A percentile compares a stretch with the other conserved stretches of the same genome.
Conservation (phyloP, 2,329 filamentous ascomycete species). For the Fusarium redolens region DNA sequence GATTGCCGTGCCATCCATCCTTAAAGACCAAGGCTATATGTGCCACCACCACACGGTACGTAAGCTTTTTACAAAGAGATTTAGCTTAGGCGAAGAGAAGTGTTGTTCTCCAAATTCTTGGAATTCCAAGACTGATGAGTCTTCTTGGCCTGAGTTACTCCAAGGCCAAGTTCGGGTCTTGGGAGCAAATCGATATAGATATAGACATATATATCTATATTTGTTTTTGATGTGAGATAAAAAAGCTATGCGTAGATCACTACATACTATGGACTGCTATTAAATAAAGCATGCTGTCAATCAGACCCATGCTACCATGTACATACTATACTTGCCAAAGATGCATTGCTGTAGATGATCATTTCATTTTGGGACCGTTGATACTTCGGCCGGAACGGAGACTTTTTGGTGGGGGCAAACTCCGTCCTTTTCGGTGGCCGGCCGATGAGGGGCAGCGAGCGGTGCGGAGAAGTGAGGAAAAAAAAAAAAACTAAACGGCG, state of each 20-base stretch:
- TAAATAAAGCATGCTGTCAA: not conserved
- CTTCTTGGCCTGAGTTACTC: not conserved
- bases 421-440: conserved; percentile 30
- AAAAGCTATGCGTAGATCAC: not conserved
- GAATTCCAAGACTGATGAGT: not conserved
- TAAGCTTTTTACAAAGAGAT: not conserved
- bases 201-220: not conserved
- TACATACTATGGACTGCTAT: not conserved
- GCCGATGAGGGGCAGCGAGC: conserved; percentile 26
- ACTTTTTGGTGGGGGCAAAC: conserved; percentile 14
- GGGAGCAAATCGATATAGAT: not conserved
- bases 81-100: not conserved
- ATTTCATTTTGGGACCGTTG: not conserved
- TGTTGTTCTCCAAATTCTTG: not conserved
- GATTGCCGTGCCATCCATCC: not conserved
- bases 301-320: no score
- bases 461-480: conserved; percentile 32
- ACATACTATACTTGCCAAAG: not conserved
- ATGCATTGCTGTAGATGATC: conserved; percentile 2
- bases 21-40: not conserved
- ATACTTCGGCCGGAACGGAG: conserved; percentile 9
- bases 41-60: not conserved
- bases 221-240: not conserved
- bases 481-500: conserved; percentile 14
- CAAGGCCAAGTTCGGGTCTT: not conserved